phyloP scores from a whole-genome alignment of 148 eudicot species.

The Cornus kousa region DNA sequence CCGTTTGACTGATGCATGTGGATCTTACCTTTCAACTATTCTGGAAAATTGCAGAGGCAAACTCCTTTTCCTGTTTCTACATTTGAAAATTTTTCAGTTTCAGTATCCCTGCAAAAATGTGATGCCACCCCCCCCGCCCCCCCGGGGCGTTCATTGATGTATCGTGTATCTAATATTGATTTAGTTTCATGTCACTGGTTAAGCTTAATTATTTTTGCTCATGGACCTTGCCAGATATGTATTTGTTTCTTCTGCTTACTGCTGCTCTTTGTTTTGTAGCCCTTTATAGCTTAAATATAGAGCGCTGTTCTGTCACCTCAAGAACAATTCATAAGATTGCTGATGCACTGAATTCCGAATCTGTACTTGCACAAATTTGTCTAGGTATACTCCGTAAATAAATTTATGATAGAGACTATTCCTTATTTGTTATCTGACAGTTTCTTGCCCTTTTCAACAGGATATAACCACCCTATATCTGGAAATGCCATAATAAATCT shows the following conservation, averaged over 20 bases:
- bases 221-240: background rate
- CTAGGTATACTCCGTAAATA: slow-evolving; percentile 46
- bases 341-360: slow-evolving; percentile 62
- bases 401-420: background rate
- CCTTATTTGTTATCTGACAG: slow-evolving; percentile 12
- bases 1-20: slow-evolving; percentile 88
- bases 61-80: background rate
- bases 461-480: slow-evolving; percentile 70
- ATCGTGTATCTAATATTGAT: background rate
- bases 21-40: slow-evolving; percentile 67
- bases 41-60: slow-evolving; percentile 79
- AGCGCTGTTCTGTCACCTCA: slow-evolving; percentile 81
- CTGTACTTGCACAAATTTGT: slow-evolving; percentile 62
- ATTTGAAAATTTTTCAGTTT: background rate
- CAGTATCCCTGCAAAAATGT: background rate
- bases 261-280: slow-evolving; percentile 41
- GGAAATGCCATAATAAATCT: slow-evolving; percentile 58
- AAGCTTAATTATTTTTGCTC: background rate
- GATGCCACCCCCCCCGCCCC: too few relatives aligned
- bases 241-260: background rate
- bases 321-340: slow-evolving; percentile 81
- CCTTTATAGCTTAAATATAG: slow-evolving; percentile 80
- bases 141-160: too few relatives aligned
- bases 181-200: background rate
- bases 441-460: slow-evolving; percentile 43